These are phyloP conservation scores for Syncephalastrum contaminatum DNA, from an alignment of 371 early-diverging fungal genomes.

Conservation along the genomic window DNA sequence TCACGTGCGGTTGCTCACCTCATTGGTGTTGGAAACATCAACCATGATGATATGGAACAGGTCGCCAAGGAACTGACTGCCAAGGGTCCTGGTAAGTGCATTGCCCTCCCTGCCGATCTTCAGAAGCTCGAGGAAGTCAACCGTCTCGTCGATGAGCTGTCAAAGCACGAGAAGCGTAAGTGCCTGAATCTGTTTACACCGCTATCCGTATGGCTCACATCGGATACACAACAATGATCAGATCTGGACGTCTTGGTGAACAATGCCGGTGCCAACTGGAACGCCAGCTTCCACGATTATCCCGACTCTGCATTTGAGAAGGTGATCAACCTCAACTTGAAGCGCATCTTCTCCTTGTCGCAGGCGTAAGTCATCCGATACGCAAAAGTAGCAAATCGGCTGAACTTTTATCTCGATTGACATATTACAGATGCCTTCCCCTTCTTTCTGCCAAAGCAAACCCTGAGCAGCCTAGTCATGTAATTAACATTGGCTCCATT, in stretches of 20 bases:
- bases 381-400: too few species aligned
- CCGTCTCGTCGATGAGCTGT: slow-evolving; percentile 56
- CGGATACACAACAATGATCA: slow-evolving; percentile 17
- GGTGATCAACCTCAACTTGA: slow-evolving; percentile 79
- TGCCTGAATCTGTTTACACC: neutral
- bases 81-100: slow-evolving; percentile 68
- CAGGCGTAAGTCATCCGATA: slow-evolving; percentile 57
- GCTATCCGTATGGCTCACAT: neutral
- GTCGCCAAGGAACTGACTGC: slow-evolving; percentile 52
- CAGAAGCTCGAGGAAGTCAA: slow-evolving; percentile 60
- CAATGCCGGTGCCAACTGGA: slow-evolving; percentile 80
- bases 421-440: slow-evolving; percentile 59
- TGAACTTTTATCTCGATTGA: neutral
- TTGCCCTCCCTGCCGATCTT: slow-evolving; percentile 77
- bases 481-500: slow-evolving; percentile 71
- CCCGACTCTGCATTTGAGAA: slow-evolving; percentile 71
- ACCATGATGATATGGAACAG: slow-evolving; percentile 1
- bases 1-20: neutral
- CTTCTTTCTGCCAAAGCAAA: slow-evolving; percentile 67
- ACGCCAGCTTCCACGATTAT: slow-evolving; percentile 52
- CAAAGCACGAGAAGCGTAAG: slow-evolving; percentile 57
- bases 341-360: slow-evolving; percentile 75
- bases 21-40: neutral
- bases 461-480: slow-evolving; percentile 34
- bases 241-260: slow-evolving; percentile 83